phyloP scores from a whole-genome alignment of 495 filamentous ascomycete species.

The Aspergillus biplanus region DNA sequence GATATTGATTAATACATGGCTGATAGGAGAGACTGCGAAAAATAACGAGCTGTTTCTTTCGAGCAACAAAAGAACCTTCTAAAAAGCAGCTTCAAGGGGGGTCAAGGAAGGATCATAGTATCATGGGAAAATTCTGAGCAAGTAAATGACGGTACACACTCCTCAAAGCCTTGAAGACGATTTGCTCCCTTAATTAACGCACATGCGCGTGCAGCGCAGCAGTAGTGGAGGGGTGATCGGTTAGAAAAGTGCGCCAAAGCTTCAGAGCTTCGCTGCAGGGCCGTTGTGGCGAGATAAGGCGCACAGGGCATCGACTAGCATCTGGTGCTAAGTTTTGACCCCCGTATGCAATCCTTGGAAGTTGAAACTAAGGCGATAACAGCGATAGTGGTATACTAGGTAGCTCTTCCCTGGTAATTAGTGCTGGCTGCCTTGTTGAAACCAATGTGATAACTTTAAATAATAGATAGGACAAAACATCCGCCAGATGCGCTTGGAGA shows the following conservation, averaged over 20 bases:
- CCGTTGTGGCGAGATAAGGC: conserved; percentile 12
- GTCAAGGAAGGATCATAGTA: conserved; percentile 16
- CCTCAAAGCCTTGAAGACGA: conserved; percentile 13
- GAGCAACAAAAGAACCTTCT: too few species aligned
- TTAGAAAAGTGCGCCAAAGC: conserved; percentile 10
- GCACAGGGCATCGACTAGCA: conserved; percentile 1
- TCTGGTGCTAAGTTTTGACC: background rate
- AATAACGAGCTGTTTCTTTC: background rate
- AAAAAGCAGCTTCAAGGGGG: background rate
- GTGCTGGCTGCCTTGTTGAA: background rate
- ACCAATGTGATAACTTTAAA: background rate
- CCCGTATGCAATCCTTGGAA: background rate
- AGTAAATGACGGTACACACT: conserved; percentile 10
- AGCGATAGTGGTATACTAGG: background rate
- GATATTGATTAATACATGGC: conserved; percentile 5
- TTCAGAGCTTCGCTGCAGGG: conserved; percentile 23
- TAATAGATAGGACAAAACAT: background rate
- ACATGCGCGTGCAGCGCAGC: conserved; percentile 27
- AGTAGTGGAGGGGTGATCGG: conserved; percentile 17
- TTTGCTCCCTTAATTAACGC: conserved; percentile 26
- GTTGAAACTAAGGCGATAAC: background rate
- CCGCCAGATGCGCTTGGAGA: conserved; percentile 15
- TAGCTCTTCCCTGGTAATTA: background rate
- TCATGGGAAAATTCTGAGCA: conserved; percentile 2
- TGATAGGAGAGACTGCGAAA: background rate